phyloP scores from a whole-genome alignment of 257 asterid species.

The Gentiana dahurica region DNA sequence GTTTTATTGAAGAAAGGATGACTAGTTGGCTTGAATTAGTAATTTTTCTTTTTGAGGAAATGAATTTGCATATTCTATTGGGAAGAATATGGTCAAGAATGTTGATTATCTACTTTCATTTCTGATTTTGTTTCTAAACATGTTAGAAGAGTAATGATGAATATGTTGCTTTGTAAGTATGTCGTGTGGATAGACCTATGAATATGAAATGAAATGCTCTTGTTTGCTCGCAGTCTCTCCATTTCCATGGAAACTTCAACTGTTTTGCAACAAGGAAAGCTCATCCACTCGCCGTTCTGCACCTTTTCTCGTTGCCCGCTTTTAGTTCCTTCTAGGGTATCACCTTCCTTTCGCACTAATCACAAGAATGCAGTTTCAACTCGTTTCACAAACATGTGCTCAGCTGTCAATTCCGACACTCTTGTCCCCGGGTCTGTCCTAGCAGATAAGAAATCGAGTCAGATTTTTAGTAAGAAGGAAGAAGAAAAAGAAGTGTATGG shows the following conservation, averaged over 20 bases:
- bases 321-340: constrained; percentile 23
- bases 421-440: constrained; percentile 25
- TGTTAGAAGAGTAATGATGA: no score
- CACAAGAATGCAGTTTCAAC: constrained; percentile 10
- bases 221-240: background rate
- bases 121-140: no score
- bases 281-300: constrained; percentile 42
- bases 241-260: constrained; percentile 39
- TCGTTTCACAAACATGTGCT: constrained; percentile 28
- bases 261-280: constrained; percentile 30
- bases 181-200: no score
- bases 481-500: constrained; percentile 34
- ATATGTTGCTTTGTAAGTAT: no score
- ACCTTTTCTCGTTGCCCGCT: constrained; percentile 31
- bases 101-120: no score
- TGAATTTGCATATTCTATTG: no score
- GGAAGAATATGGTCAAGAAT: no score
- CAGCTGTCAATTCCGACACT: constrained; percentile 55
- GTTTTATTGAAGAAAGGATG: no score
- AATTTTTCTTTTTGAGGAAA: no score
- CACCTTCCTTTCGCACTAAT: constrained; percentile 18
- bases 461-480: constrained; percentile 27
- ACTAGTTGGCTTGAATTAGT: no score
- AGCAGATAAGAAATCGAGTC: constrained; percentile 28
- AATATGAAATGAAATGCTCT: background rate